Evolutionary conservation across 2,329 filamentous ascomycete species (phyloP).

Genomic region (Purpureocillium takamizusanense): DNA sequence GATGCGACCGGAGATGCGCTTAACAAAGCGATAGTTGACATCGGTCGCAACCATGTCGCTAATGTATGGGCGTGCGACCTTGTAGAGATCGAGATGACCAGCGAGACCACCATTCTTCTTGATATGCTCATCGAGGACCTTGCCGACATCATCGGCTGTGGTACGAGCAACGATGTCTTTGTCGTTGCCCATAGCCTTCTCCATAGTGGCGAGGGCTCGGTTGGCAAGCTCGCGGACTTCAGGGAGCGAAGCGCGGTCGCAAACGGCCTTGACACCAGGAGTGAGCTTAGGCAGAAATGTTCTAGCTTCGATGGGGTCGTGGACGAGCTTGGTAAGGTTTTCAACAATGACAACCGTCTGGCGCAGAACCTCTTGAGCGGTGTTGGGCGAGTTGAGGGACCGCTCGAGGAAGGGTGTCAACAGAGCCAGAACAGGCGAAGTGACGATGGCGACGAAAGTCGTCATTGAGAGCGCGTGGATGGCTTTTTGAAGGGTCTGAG

Average conservation of each 20-base stretch:
- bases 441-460: conserved; percentile 96
- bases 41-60: conserved; percentile 80
- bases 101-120: conserved; percentile 57
- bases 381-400: conserved; percentile 83
- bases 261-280: conserved; percentile 85
- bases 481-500: conserved; percentile 83
- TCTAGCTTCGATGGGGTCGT: conserved; percentile 87
- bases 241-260: conserved; percentile 80
- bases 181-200: conserved; percentile 80
- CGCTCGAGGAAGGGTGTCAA: conserved; percentile 92
- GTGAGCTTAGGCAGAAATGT: conserved; percentile 91
- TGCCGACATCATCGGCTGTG: conserved; percentile 63
- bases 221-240: conserved; percentile 88
- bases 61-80: conserved; percentile 63
- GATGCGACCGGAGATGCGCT: conserved; percentile 61
- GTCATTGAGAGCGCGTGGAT: conserved; percentile 96
- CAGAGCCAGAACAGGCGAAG: conserved; percentile 87
- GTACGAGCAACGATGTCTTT: conserved; percentile 58
- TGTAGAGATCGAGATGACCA: conserved; percentile 53
- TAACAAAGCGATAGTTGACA: conserved; percentile 71
- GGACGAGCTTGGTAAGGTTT: conserved; percentile 96
- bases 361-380: conserved; percentile 85
- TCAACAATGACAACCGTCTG: conserved; percentile 96
- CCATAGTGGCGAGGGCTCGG: conserved; percentile 75
- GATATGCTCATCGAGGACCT: conserved; percentile 67